Percentiles rank a stretch among this genome's conserved stretches.
Evolutionary conservation across 768 basidiomycete species (phyloP).

Genomic region (Rhodotorula sphaerocarpa): DNA sequence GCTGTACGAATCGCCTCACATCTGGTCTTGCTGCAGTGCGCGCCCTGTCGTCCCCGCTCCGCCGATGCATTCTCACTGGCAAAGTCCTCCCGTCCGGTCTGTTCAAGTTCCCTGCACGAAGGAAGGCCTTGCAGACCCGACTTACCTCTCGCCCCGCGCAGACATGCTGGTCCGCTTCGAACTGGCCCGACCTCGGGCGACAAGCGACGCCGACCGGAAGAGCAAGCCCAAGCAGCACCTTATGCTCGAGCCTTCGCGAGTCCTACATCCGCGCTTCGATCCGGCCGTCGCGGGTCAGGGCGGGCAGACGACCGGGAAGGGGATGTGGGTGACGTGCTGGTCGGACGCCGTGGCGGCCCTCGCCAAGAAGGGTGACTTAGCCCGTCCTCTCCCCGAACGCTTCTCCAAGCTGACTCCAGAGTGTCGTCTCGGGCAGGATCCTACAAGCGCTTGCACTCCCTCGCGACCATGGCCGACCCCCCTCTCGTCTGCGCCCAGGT

Average conservation of each 20-base stretch:
- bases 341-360: background rate
- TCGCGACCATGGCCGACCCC: background rate
- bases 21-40: no score
- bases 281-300: background rate
- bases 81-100: constrained; percentile 1
- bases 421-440: background rate
- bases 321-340: constrained; percentile 2
- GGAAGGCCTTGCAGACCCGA: accelerated
- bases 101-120: background rate
- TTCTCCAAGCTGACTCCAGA: accelerated
- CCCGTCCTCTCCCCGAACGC: background rate
- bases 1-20: no score
- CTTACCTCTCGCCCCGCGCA: background rate
- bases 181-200: background rate
- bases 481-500: background rate
- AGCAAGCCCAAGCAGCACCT: background rate
- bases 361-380: background rate
- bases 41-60: background rate
- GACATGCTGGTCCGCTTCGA: constrained; percentile 3
- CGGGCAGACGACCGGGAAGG: background rate
- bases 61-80: background rate
- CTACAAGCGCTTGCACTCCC: background rate
- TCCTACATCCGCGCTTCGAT: background rate
- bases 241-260: background rate
- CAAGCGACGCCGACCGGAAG: background rate